Evolutionary conservation across 2,329 filamentous ascomycete genomes (phyloP).

Genomic region (Fusarium musae): DNA sequence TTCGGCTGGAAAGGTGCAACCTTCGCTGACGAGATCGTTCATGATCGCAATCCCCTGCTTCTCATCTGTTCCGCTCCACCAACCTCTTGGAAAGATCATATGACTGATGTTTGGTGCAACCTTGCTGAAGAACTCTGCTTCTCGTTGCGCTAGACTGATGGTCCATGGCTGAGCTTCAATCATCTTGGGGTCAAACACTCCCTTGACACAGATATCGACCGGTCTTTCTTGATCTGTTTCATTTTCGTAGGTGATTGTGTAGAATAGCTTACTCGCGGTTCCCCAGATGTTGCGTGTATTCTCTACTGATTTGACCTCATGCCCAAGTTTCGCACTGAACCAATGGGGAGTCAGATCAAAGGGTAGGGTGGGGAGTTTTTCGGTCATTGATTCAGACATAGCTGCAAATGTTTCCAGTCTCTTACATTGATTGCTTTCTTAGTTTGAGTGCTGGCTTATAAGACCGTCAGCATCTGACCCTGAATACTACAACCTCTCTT

Average conservation of each 20-base stretch:
- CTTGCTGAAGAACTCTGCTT: constrained; percentile 52
- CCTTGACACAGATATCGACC: constrained; percentile 50
- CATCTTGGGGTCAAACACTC: constrained; percentile 52
- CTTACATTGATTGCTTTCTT: neutral
- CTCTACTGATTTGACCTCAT: constrained; percentile 35
- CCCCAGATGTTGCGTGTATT: constrained; percentile 45
- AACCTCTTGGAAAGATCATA: constrained; percentile 50
- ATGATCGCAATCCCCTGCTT: constrained; percentile 54
- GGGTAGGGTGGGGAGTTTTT: constrained; percentile 37
- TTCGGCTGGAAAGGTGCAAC: constrained; percentile 50
- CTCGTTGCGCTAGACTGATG: constrained; percentile 47
- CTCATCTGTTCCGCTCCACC: constrained; percentile 50
- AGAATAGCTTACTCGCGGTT: constrained; percentile 46
- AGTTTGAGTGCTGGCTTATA: neutral
- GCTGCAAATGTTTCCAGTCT: neutral
- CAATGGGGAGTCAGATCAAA: constrained; percentile 39
- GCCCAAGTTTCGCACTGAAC: constrained; percentile 37
- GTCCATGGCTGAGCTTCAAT: constrained; percentile 42
- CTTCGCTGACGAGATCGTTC: constrained; percentile 48
- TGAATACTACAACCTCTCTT: neutral
- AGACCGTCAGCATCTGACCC: neutral
- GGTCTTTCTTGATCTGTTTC: constrained; percentile 25
- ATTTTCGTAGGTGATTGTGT: constrained; percentile 45
- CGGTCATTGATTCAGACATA: constrained; percentile 10
- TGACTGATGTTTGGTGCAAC: constrained; percentile 48